Base-by-base conservation (phyloP, 352 stramenopile species). In the Globisporangium irregulare region DNA sequence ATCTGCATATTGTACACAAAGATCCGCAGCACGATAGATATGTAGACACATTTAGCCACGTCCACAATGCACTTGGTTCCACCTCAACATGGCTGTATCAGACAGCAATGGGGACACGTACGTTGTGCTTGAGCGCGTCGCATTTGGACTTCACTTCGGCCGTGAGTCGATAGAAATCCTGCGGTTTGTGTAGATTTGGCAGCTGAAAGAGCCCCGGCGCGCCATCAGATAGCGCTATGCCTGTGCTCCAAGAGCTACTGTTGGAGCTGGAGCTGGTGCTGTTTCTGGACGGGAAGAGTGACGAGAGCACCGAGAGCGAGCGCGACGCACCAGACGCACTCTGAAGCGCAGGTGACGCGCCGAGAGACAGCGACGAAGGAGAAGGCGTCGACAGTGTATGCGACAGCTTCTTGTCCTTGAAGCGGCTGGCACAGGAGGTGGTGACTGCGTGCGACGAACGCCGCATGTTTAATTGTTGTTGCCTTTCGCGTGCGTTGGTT, bases 201-300 rank as follows among this genome's bases (percentile, higher is more conserved):
- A 94, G 64, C 64, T 91, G 86, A 43, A 94, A 94, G 29, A 94
- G 79, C 8, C 86, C 86, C 0, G 74, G 81, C 55, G 73, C 71
- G 29, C 64, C 48, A 3, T 50, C 32, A 0, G 32, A 29, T 8
- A 48, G 56, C 10, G n/a, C 53, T 32, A 10, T 24, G 25, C 25
- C 10, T 1, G 53, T 29, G 12, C 18, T 34, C 56, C 56, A 62
- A 2, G 56, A 50, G 15, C 29, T 25, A 34, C 27, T 46, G 38
- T 1, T 10, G 36, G 22, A 41, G 59, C 7, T 58, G 18, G 12
- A 12, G 51, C 54, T 24, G 64, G 12, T 38, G 43, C 6, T 18
- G 48, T 34, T 22, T 36, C 29, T 25, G 15, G 66, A 66, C 27
- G 64, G 64, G 14, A 71, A 62, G 29, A 71, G 50, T 50, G 59